Base-by-base conservation (phyloP, 2,329 filamentous ascomycete species). In the Hymenoscyphus salicellus region DNA sequence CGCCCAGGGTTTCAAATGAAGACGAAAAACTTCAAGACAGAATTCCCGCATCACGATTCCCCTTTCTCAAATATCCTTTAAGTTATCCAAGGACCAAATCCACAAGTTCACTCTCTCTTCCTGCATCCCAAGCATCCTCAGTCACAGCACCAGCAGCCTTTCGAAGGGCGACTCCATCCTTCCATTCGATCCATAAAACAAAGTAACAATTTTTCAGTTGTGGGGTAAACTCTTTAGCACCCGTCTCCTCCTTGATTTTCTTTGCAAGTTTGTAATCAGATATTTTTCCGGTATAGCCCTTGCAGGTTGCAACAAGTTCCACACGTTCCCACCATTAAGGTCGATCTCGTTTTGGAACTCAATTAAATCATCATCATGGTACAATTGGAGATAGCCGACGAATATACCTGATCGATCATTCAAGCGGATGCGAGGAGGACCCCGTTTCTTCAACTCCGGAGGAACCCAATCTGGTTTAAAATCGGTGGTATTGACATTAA, bases 151-250 rank as follows among this genome's bases (percentile, higher is more conserved):
- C 59, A 52, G 17, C 28, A 8, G 16, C 59, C 23, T 23, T 32
- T 10, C 46, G 30, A 61, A 55, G 55, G 1, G 59, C 59, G n/a
- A 55, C 23, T 5, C 59, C 59, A 36, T 55, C 30, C 28, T 36
- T 28, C 59, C 59, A 61, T 20, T 61, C 59, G 1, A 61, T 61
- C 59, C 59, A 61, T 36, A 61, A 5, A 33, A 61, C 43, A 38
- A 28, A 32, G 28, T 61, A 61, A 26, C 30, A 61, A n/a, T 49
- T 49, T 17, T 49, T 49, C n/a, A 49, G n/a, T n/a, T 49, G 56
- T 14, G 32, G 56, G 2, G 5, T 11, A 16, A 16, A 58, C 2
- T n/a, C 33, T 7, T 33, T 10, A 7, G 28, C 20, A 6, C 20
- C 28, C 6, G 4, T 8, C 7, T 58, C 32, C 4, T 41, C 32